Base-by-base conservation (phyloP, 2,329 filamentous ascomycete species). In the Aspergillus thermomutatus region DNA sequence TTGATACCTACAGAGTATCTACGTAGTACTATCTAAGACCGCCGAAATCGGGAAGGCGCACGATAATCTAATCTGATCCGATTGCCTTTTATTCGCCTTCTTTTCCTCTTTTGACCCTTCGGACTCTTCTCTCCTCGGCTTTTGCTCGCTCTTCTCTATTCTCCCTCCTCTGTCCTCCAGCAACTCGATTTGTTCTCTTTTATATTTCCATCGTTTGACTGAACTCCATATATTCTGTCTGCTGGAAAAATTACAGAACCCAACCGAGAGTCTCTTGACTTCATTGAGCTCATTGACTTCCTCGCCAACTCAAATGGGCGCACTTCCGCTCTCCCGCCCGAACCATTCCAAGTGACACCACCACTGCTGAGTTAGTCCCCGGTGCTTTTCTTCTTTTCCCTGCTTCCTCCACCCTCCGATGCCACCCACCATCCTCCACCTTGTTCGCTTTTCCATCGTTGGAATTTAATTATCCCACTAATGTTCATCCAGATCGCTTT, bases 301-400 rank as follows among this genome's bases (percentile, higher is more conserved):
- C 27, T 50, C 34, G 21, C 19, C 41, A 45, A 37, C 26, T 46
- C 50, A 23, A 58, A 69, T 66, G 68, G 62, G 61, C 64, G 62
- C 65, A 64, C 68, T 66, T 73, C 70, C 70, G 70, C 59, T 68
- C 64, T 66, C 71, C 70, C 70, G 71, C 66, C 67, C 68, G 67
- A 59, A 66, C 59, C 58, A 59, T 52, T 47, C 46, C 25, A 58
- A 60, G 62, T 65, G 61, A 64, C 62, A 63, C 59, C 55, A 64
- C 66, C 61, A 56, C 60, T 63, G 56, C 63, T 64, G 64, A 60
- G 61, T 68, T 45, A 50, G 49, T 57, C 57, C n/a, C n/a, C n/a
- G n/a, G n/a, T n/a, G n/a, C n/a, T n/a, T n/a, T n/a, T 62, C 59
- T 64, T 63, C 56, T 52, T 56, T 56, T 56, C 56, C 64, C 61